Evolutionary conservation across 2,329 filamentous ascomycete genomes (phyloP), one percentile per base, ranked within the genome.

Genomic region (Chaetomiaceae sp.): DNA sequence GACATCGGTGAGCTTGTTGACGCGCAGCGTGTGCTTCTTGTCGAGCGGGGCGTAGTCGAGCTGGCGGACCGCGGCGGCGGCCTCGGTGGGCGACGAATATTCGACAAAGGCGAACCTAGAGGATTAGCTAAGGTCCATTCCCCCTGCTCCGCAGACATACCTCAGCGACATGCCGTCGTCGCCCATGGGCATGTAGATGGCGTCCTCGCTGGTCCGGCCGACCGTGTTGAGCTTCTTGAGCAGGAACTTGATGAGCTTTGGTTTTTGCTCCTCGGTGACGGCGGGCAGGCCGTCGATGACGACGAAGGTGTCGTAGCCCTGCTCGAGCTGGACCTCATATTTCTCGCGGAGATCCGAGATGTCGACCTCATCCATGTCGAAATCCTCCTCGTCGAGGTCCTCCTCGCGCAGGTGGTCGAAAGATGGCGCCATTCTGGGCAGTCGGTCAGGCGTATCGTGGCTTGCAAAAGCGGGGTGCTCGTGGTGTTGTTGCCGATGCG

Each of bases 1-100:
- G 67, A 99, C 91, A 69, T 99, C 94, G 65, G 91, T 96, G 65
- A 99, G 81, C 76, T 99, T 99, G 84, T 99, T 99, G 65, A 99
- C 91, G 60, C 87, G 82, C 64, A 99, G 83, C 48, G 83, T 96
- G 80, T 99, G 91, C 76, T 87, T 96, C 82, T 95, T 97, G 77
- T 99, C 94, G 66, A 99, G 87, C 40, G 92, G 83, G 6, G 88
- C 85, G 65, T 84, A 83, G 72, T 99, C 85, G 55, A 99, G 86
- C 66, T 88, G 84, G 71, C 95, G 91, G 64, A 91, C 89, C 53
- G 92, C 94, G 50, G 89, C 89, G 53, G 89, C 80, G 25, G 94
- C 94, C 76, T 97, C 91, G 67, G 87, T 89, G 53, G 94, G 80
- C 12, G 91, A 91, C 59, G 90, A 87, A 74, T 92, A 99, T 72